A percentile compares a stretch with the other conserved stretches of the same genome.
Evolutionary conservation across 495 filamentous ascomycete species (phyloP).

Genomic region (Echria macrotheca): DNA sequence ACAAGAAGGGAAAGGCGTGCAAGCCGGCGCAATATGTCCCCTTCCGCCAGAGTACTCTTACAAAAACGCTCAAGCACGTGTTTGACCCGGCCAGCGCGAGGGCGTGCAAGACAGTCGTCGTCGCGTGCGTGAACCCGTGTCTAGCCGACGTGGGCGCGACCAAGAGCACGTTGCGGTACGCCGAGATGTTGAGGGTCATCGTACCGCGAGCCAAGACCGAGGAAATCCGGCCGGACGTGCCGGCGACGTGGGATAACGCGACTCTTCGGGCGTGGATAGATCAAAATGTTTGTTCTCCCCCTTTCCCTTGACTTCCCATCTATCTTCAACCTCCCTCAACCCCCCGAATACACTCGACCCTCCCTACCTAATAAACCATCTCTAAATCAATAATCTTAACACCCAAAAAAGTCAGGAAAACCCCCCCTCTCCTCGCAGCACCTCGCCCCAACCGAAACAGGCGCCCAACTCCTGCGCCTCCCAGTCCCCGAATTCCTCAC

Average conservation of each 20-base stretch:
- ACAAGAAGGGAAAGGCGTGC: no score
- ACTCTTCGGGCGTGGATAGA: constrained; percentile 18
- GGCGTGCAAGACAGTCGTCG: constrained; percentile 19
- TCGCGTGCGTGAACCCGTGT: constrained; percentile 25
- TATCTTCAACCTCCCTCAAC: neutral
- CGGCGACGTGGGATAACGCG: constrained; percentile 20
- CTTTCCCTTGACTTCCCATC: neutral
- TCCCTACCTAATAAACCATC: no score
- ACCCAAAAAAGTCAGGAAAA: constrained; percentile 13
- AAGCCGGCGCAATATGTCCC: constrained; percentile 17
- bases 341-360: no score
- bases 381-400: no score
- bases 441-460: constrained; percentile 21
- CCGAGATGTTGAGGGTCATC: constrained; percentile 18
- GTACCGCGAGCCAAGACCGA: constrained; percentile 4
- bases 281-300: constrained; percentile 11
- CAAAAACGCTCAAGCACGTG: constrained; percentile 25
- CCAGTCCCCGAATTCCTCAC: constrained; percentile 16
- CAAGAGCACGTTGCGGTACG: constrained; percentile 25
- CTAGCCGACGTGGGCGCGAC: constrained; percentile 19
- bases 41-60: constrained; percentile 23
- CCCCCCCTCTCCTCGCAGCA: constrained; percentile 10
- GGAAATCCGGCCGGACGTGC: constrained; percentile 10
- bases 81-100: constrained; percentile 21
- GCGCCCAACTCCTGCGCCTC: constrained; percentile 21